phyloP scores from a whole-genome alignment of 345 rosid genomes.

The Tarenaya hassleriana region DNA sequence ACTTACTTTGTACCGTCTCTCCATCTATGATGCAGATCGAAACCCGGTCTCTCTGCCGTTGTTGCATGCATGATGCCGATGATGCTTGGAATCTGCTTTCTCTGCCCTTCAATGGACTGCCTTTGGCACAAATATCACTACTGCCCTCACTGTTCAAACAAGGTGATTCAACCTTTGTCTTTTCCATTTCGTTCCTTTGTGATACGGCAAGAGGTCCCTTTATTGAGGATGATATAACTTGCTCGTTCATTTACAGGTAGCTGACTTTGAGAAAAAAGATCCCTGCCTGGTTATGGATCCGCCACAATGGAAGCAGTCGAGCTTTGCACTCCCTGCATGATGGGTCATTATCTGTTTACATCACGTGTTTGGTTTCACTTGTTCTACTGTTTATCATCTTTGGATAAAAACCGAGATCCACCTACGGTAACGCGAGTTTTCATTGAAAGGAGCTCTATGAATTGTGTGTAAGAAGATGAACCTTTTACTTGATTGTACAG shows the following conservation, averaged over 20 bases:
- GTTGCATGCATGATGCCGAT: constrained; percentile 96
- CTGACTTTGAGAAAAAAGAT: constrained; percentile 79
- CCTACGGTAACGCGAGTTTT: constrained; percentile 12
- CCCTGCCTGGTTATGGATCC: constrained; percentile 78
- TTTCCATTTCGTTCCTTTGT: neutral
- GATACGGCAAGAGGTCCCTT: too few species aligned
- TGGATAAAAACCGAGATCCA: neutral
- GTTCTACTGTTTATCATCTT: constrained; percentile 12
- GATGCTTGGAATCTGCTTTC: constrained; percentile 87
- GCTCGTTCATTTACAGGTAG: constrained; percentile 48
- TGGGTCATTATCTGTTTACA: neutral
- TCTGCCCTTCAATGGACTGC: constrained; percentile 92
- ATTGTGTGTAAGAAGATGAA: too few species aligned
- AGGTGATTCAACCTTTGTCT: constrained; percentile 34
- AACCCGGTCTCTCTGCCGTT: constrained; percentile 80
- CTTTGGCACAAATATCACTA: constrained; percentile 96
- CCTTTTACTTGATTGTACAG: too few species aligned
- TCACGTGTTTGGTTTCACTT: constrained; percentile 8
- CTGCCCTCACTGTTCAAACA: constrained; percentile 71
- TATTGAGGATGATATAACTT: too few species aligned
- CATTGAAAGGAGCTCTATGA: too few species aligned
- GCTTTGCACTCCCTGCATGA: constrained; percentile 81
- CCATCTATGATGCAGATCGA: constrained; percentile 47
- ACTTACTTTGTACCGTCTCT: neutral
- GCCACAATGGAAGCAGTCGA: constrained; percentile 64